Conservation (phyloP, 1,139 yeast species). For the Taiozyma sp. region DNA sequence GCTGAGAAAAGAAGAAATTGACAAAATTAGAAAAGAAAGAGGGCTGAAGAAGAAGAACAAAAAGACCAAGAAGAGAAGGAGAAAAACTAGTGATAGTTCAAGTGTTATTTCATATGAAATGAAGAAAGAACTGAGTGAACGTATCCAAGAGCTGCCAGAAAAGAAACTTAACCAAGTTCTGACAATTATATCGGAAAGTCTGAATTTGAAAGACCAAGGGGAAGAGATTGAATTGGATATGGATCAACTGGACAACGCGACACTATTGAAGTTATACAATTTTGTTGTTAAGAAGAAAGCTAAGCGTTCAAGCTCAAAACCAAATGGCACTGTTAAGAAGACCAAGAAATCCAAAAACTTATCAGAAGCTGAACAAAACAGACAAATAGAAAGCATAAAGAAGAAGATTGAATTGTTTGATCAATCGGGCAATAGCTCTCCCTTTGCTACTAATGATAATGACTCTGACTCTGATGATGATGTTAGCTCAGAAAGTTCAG, state of each 20-base stretch:
- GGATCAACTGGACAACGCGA: constrained; percentile 85
- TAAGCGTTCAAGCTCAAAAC: constrained; percentile 2
- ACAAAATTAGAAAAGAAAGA: constrained; percentile 44
- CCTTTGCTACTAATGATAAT: constrained; percentile 26
- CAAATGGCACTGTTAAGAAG: constrained; percentile 14
- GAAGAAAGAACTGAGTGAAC: constrained; percentile 92
- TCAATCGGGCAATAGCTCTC: constrained; percentile 25
- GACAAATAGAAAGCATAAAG: constrained; percentile 80
- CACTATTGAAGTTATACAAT: constrained; percentile 78
- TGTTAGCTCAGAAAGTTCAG: constrained; percentile 51
- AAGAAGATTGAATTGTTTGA: constrained; percentile 79
- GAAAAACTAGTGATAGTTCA: constrained; percentile 20
- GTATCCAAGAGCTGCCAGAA: constrained; percentile 69
- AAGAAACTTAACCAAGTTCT: constrained; percentile 80
- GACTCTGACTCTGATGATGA: constrained; percentile 41
- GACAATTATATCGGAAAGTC: constrained; percentile 78
- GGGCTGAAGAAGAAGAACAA: constrained; percentile 25
- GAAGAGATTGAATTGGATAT: constrained; percentile 93
- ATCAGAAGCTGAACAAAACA: constrained; percentile 64
- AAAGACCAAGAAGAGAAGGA: constrained; percentile 24
- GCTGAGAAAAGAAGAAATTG: constrained; percentile 71
- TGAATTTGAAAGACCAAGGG: constrained; percentile 70
- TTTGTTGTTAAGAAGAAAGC: constrained; percentile 28
- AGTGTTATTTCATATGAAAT: constrained; percentile 81
- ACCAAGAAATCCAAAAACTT: constrained; percentile 33